Conservation (phyloP, 1,284 basidiomycete genomes). For the Baeospora myosura region DNA sequence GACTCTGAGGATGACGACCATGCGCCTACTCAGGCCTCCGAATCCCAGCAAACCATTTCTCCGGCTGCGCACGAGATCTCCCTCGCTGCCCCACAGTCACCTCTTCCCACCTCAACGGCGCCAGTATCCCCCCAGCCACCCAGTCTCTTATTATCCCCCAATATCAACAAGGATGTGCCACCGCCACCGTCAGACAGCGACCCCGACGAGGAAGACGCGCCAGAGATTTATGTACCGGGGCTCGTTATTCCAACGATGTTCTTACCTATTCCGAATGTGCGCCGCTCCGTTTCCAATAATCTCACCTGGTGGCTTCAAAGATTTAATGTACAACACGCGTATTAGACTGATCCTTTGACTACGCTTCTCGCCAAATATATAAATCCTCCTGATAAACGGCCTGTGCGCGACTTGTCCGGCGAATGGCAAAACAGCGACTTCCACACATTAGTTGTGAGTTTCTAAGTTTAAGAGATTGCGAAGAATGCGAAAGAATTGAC, state of each 20-base stretch:
- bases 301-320: conserved; percentile 56
- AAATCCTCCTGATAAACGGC: conserved; percentile 62
- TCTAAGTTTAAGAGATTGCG: conserved; percentile 14
- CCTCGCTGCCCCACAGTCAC: conserved; percentile 21
- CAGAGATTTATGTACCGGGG: conserved; percentile 51
- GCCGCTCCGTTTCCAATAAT: conserved; percentile 42
- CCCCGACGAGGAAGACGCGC: conserved; percentile 41
- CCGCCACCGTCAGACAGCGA: conserved; percentile 32
- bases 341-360: conserved; percentile 75
- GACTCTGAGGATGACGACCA: conserved; percentile 26
- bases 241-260: conserved; percentile 70
- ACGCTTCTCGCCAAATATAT: conserved; percentile 76
- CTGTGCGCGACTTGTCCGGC: conserved; percentile 62
- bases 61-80: conserved; percentile 28
- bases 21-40: conserved; percentile 20
- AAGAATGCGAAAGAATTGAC: conserved; percentile 10
- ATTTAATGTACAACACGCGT: conserved; percentile 34
- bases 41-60: conserved; percentile 24
- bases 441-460: conserved; percentile 66
- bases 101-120: conserved; percentile 14
- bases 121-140: conserved; percentile 10
- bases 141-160: conserved; percentile 19
- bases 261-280: conserved; percentile 76
- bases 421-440: conserved; percentile 66
- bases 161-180: conserved; percentile 37